Evolutionary conservation across 768 basidiomycete genomes (phyloP).

Genomic region (Russula lepida): DNA sequence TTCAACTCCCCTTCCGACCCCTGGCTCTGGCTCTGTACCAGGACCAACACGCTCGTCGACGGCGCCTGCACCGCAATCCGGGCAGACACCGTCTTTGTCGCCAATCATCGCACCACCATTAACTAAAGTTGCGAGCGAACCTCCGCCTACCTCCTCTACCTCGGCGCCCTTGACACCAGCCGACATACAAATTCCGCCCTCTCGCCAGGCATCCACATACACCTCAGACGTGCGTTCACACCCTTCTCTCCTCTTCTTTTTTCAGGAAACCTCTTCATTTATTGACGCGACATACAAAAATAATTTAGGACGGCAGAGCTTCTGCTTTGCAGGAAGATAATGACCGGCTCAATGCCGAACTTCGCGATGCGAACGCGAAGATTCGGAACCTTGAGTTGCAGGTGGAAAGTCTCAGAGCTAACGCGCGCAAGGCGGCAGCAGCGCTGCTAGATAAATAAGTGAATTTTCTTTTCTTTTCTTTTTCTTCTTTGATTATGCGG

Average conservation of each 20-base stretch:
- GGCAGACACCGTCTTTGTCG: slow-evolving; percentile 24
- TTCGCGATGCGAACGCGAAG: slow-evolving; percentile 73
- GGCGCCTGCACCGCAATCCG: slow-evolving; percentile 28
- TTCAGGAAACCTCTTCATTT: background rate
- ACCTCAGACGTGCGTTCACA: slow-evolving; percentile 31
- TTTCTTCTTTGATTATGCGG: background rate
- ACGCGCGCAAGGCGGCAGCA: slow-evolving; percentile 69
- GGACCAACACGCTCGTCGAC: slow-evolving; percentile 24
- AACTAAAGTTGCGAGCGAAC: slow-evolving; percentile 9
- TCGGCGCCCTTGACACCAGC: slow-evolving; percentile 12
- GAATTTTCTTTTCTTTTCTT: background rate
- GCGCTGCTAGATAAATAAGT: slow-evolving; percentile 35
- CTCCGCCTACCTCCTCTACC: slow-evolving; percentile 1
- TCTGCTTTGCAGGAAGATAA: slow-evolving; percentile 47
- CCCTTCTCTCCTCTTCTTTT: background rate
- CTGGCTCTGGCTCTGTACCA: slow-evolving; percentile 5
- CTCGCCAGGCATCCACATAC: slow-evolving; percentile 18
- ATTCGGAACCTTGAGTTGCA: slow-evolving; percentile 80
- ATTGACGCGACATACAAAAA: background rate
- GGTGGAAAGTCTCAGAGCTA: slow-evolving; percentile 65
- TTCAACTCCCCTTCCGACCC: background rate
- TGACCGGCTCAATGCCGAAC: slow-evolving; percentile 48
- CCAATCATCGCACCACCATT: slow-evolving; percentile 22
- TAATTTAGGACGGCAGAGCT: slow-evolving; percentile 19
- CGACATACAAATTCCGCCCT: slow-evolving; percentile 22